phyloP scores from a whole-genome alignment of 1,139 yeast genomes.

The Scheffersomyces segobiensis region DNA sequence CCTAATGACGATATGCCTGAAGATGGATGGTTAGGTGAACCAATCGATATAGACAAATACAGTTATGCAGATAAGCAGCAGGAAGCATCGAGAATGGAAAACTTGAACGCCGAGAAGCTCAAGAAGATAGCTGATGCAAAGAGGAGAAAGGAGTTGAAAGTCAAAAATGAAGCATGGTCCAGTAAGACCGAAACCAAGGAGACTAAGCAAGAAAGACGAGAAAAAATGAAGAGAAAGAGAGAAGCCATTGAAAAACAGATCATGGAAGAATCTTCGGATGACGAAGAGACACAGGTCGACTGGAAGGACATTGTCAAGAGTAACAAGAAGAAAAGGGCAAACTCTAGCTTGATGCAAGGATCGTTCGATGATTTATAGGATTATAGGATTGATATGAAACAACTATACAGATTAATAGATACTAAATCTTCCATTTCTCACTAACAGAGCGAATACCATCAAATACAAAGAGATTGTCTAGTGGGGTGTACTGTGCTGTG shows the following conservation, averaged over 20 bases:
- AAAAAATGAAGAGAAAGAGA: slow-evolving; percentile 61
- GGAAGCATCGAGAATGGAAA: slow-evolving; percentile 64
- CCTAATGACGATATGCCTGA: slow-evolving; percentile 50
- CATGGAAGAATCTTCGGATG: slow-evolving; percentile 48
- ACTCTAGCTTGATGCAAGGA: slow-evolving; percentile 46
- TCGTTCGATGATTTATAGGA: slow-evolving; percentile 67
- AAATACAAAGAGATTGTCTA: slow-evolving; percentile 64
- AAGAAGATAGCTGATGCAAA: slow-evolving; percentile 49
- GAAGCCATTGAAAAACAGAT: slow-evolving; percentile 62
- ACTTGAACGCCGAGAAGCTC: slow-evolving; percentile 48
- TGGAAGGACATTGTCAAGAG: slow-evolving; percentile 84
- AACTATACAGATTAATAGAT: slow-evolving; percentile 5
- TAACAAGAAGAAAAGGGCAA: slow-evolving; percentile 56
- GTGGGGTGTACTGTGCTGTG: slow-evolving; percentile 71
- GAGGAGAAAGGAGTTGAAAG: slow-evolving; percentile 45
- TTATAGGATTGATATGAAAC: slow-evolving; percentile 31
- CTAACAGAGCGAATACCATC: slow-evolving; percentile 64
- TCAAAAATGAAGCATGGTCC: slow-evolving; percentile 81
- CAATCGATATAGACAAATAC: slow-evolving; percentile 64
- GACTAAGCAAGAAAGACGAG: slow-evolving; percentile 60
- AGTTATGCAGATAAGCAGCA: slow-evolving; percentile 63
- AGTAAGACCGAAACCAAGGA: slow-evolving; percentile 65
- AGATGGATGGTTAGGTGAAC: slow-evolving; percentile 71
- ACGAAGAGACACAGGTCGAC: slow-evolving; percentile 62
- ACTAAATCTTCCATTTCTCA: slow-evolving; percentile 42